These are phyloP conservation scores for Saposhnikovia divaricata DNA, from an alignment of 129 eudicot genomes.

Conservation along the genomic window DNA sequence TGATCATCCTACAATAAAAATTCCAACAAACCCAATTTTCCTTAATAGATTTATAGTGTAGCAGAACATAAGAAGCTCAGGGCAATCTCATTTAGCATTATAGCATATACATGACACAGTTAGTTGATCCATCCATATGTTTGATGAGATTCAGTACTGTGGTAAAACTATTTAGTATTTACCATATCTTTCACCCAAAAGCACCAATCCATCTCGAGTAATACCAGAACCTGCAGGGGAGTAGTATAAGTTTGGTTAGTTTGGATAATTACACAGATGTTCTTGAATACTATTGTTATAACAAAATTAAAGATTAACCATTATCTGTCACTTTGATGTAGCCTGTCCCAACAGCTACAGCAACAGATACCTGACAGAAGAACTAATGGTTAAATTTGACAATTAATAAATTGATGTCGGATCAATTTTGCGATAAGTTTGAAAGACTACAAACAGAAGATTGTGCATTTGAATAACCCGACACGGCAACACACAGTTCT, in stretches of 20 bases:
- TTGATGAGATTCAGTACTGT: constrained; percentile 5
- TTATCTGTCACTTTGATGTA: constrained; percentile 76
- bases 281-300: background rate
- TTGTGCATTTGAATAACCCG: background rate
- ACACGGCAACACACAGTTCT: background rate
- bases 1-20: background rate
- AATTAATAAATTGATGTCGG: background rate
- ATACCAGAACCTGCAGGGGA: constrained; percentile 74
- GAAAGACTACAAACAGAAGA: background rate
- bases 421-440: background rate
- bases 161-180: constrained; percentile 14
- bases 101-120: background rate
- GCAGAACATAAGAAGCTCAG: background rate
- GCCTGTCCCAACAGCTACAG: constrained; percentile 55
- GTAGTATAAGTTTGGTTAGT: constrained; percentile 1
- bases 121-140: constrained; percentile 6
- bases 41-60: background rate
- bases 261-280: background rate
- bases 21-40: background rate
- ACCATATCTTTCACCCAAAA: constrained; percentile 91
- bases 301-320: constrained; percentile 35
- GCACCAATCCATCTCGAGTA: constrained; percentile 72
- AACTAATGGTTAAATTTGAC: constrained; percentile 12
- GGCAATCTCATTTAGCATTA: background rate
- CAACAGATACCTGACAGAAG: constrained; percentile 52